These are phyloP conservation scores for Zychaea mexicana DNA, from an alignment of 371 early-diverging fungal species.

Conservation along the genomic window DNA sequence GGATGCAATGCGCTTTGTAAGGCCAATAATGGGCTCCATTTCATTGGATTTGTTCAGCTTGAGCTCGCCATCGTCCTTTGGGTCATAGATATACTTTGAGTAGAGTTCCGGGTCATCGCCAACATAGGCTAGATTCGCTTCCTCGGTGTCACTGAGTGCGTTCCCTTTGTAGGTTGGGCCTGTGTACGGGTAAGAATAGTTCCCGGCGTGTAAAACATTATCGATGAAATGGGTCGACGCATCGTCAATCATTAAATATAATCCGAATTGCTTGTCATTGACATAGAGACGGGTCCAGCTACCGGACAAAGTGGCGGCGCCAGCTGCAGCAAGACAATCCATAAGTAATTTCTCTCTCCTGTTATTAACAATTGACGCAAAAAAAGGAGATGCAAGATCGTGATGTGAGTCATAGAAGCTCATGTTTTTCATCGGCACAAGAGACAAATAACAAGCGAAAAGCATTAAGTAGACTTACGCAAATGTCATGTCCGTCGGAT, in stretches of 20 bases:
- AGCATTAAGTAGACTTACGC: slow-evolving; percentile 19
- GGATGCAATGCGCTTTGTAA: slow-evolving; percentile 12
- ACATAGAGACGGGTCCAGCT: slow-evolving; percentile 50
- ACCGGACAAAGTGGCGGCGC: slow-evolving; percentile 46
- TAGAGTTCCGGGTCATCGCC: slow-evolving; percentile 33
- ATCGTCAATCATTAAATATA: slow-evolving; percentile 52
- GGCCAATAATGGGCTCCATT: slow-evolving; percentile 19
- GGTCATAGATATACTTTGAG: slow-evolving; percentile 34
- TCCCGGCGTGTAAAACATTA: slow-evolving; percentile 33
- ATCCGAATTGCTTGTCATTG: slow-evolving; percentile 44
- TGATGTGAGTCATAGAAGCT: too few species aligned
- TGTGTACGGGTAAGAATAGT: slow-evolving; percentile 10
- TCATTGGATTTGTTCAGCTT: slow-evolving; percentile 13
- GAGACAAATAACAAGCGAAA: neutral
- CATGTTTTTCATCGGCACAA: too few species aligned
- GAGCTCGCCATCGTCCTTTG: slow-evolving; percentile 27
- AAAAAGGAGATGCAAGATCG: too few species aligned
- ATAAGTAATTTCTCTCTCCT: slow-evolving; percentile 47
- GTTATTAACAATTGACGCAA: too few species aligned
- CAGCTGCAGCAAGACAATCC: slow-evolving; percentile 48
- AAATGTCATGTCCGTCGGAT: slow-evolving; percentile 47
- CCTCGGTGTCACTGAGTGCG: slow-evolving; percentile 19
- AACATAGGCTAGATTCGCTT: slow-evolving; percentile 32
- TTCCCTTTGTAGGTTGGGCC: slow-evolving; percentile 34
- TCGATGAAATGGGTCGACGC: slow-evolving; percentile 46